Evolutionary conservation across 108 stramenopile genomes (phyloP), one percentile per base, ranked within the genome.

Genomic region (Nitzschia sp.): DNA sequence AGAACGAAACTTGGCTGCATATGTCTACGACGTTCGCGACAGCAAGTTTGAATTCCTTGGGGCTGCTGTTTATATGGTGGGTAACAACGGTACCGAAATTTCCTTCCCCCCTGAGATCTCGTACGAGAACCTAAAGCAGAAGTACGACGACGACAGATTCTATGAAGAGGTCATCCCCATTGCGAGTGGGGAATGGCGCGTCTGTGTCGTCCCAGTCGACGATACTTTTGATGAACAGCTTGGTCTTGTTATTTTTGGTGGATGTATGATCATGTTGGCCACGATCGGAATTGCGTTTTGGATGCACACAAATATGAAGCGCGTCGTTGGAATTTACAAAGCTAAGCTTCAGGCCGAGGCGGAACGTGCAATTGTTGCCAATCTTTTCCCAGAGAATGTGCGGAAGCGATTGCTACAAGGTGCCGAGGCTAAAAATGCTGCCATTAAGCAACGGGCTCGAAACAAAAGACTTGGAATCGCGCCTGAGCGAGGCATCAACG

Each of bases 291-390:
- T 71, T 4, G 59, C 70, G 21, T 15, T 71, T 27, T 71, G 70
- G 70, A n/a, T 71, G 15, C 21, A n/a, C 24, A 55, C 63, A 26
- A 9, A 29, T 13, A 64, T 66, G 63, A 21, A 27, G 11, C 71
- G 48, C 1, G 23, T 71, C 59, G 32, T 48, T 1, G 21, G 61
- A 34, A 54, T 64, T 2, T 45, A 57, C 19, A 26, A 59, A n/a
- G 33, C 33, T 6, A 59, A 59, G 24, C 23, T 54, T 8, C 69
- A 70, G 24, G 71, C 63, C 1, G 71, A 72, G 27, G 53, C 53
- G 11, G 53, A 54, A 54, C 53, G 53, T 18, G 23, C 53, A 5
- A 54, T 54, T 24, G 53, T 54, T 11, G 53, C 6, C 11, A 54
- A 54, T 57, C 55, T 68, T 8, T 68, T 68, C 28, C 67, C 67